phyloP scores from a whole-genome alignment of 192 early-diverging fungal genomes.

The Entomortierella lignicola region DNA sequence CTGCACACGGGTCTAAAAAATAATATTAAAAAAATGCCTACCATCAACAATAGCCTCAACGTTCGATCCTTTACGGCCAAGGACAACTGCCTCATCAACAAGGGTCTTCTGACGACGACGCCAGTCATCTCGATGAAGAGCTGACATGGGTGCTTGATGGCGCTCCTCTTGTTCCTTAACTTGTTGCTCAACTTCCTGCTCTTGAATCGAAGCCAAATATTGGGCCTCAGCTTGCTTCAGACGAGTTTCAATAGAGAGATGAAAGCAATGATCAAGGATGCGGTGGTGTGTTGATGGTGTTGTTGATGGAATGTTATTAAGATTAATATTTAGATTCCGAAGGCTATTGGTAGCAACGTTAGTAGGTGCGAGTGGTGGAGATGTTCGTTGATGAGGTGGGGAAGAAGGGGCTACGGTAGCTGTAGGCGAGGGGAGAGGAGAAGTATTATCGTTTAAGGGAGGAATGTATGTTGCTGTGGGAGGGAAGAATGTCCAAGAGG shows the following conservation, averaged over 20 bases:
- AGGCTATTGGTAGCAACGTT: conserved; percentile 5
- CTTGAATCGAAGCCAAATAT: conserved; percentile 41
- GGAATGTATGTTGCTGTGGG: conserved; percentile 45
- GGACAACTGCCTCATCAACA: conserved; percentile 52
- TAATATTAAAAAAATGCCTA: conserved; percentile 21
- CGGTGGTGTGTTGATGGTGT: conserved; percentile 63
- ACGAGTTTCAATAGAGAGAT: conserved; percentile 64
- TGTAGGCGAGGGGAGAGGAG: conserved; percentile 13
- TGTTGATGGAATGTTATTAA: conserved; percentile 28
- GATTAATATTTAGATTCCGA: conserved; percentile 1
- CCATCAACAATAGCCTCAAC: conserved; percentile 67
- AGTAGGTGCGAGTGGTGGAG: neutral
- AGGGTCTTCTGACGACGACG: conserved; percentile 39
- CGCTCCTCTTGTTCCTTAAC: conserved; percentile 45
- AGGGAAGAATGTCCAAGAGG: conserved; percentile 50
- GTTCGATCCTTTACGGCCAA: conserved; percentile 60
- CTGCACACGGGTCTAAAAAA: neutral
- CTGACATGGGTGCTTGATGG: conserved; percentile 52
- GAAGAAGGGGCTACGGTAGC: neutral
- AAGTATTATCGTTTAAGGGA: conserved; percentile 5
- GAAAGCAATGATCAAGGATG: conserved; percentile 65
- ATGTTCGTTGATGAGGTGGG: neutral
- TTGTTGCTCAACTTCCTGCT: conserved; percentile 46
- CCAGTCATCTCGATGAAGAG: conserved; percentile 42
- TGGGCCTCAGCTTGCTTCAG: conserved; percentile 61